Base-by-base conservation (phyloP, 352 stramenopile genomes). In the Pythium dissotocum region DNA sequence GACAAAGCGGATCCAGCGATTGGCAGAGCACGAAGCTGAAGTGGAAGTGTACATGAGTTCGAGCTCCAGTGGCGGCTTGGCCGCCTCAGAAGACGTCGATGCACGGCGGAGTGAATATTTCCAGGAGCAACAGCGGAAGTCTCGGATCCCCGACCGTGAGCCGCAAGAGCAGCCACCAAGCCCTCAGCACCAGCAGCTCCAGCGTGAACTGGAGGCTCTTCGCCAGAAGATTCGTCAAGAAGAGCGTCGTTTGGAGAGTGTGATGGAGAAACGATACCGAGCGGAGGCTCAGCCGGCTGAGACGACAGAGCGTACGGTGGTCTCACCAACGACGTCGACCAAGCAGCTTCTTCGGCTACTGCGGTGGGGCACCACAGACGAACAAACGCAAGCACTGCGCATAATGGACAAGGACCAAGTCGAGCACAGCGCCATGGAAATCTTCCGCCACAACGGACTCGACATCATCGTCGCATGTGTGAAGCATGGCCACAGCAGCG, bases 401-500 rank as follows among this genome's bases (percentile, higher is more conserved):
- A 54, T 61, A 4, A 64, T 74, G 1, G 61, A 63, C 18, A 33
- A 36, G 10, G 58, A 70, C 49, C 56, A 40, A 4, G 46, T 59
- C 6, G 62, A 63, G 13, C 62, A 69, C 57, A 60, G 30, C 7
- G 61, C 61, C 1, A 28, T 52, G 16, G 62, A 74, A 24, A 62
- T 74, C 30, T 46, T 69, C 24, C 61, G 68, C 4, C 51, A 70
- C 16, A 70, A 65, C 26, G 68, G 68, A 2, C 61, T 74, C 10
- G 68, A 74, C 18, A 65, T 70, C 16, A 36, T 74, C n/a, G 58
- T 74, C 14, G 61, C 68, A 14, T 60, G 33, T 24, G 61, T 74
- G 44, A 69, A 74, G 42, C 68, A 74, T 42, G 68, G 68, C 14
- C 62, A 69, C 62, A 74, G 61, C 51, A 61, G 32, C 42, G 61